Evolutionary conservation across 2,329 filamentous ascomycete genomes (phyloP).

Genomic region (Ceratocystis ficicola): DNA sequence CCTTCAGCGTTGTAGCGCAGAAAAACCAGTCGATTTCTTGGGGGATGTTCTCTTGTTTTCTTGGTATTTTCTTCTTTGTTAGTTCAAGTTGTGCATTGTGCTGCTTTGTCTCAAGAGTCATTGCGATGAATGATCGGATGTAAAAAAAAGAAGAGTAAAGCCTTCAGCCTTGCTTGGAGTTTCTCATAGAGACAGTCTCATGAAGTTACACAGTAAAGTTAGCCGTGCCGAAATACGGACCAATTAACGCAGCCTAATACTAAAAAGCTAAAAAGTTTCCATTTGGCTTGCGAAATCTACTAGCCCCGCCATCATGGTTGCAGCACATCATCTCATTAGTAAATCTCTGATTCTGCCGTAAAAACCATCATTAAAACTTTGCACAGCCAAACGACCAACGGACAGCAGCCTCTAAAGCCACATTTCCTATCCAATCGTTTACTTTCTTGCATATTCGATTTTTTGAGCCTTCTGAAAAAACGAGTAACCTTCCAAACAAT

Average conservation of each 20-base stretch:
- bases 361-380: neutral
- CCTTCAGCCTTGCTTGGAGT: neutral
- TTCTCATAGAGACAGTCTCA: neutral
- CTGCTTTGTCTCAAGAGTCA: too few species aligned
- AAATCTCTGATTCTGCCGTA: neutral
- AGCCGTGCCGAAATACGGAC: neutral
- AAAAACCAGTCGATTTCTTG: neutral
- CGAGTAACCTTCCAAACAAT: constrained; percentile 21
- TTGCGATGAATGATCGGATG: too few species aligned
- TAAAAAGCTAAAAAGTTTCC: constrained; percentile 10
- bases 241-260: constrained; percentile 6
- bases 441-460: neutral
- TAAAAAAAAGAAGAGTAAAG: too few species aligned
- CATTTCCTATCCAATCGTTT: neutral
- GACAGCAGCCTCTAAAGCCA: neutral
- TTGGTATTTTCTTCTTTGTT: neutral
- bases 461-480: neutral
- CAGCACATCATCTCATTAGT: neutral
- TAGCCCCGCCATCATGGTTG: neutral
- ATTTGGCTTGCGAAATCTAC: neutral
- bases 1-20: constrained; percentile 3
- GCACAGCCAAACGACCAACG: neutral
- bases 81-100: too few species aligned
- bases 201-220: neutral
- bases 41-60: neutral